phyloP scores from a whole-genome alignment of 1,284 basidiomycete genomes.

The Anthracocystis walkeri region DNA sequence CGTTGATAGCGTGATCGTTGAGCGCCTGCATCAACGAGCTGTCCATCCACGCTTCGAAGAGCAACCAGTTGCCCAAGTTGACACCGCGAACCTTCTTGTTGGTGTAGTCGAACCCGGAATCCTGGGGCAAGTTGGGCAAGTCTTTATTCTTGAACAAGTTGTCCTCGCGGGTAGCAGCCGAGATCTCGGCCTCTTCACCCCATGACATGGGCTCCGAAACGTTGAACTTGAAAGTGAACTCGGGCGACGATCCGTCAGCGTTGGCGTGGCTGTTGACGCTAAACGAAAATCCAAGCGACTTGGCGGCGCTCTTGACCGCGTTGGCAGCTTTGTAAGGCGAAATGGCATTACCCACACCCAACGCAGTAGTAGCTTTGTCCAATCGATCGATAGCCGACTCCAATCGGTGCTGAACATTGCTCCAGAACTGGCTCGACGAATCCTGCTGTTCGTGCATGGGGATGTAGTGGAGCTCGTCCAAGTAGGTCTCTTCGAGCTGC shows the following conservation, averaged over 20 bases:
- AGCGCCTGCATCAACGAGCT: slow-evolving; percentile 72
- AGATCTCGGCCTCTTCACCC: slow-evolving; percentile 47
- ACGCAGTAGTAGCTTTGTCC: slow-evolving; percentile 30
- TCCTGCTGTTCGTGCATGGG: slow-evolving; percentile 19
- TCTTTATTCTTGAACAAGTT: slow-evolving; percentile 20
- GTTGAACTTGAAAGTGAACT: slow-evolving; percentile 51
- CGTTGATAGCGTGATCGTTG: slow-evolving; percentile 63
- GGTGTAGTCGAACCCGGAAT: slow-evolving; percentile 58
- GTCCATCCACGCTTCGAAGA: slow-evolving; percentile 65
- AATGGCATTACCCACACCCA: slow-evolving; percentile 36
- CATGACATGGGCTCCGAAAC: slow-evolving; percentile 40
- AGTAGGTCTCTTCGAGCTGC: slow-evolving; percentile 43
- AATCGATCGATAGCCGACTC: slow-evolving; percentile 40
- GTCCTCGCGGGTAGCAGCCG: slow-evolving; percentile 27
- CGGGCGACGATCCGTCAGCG: slow-evolving; percentile 19
- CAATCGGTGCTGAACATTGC: slow-evolving; percentile 44
- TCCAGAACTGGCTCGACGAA: slow-evolving; percentile 43
- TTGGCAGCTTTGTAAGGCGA: slow-evolving; percentile 34
- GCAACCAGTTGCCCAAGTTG: slow-evolving; percentile 67
- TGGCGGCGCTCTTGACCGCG: slow-evolving; percentile 41
- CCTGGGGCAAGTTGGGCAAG: slow-evolving; percentile 42
- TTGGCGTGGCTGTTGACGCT: slow-evolving; percentile 31
- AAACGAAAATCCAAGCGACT: slow-evolving; percentile 48
- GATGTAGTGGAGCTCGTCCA: slow-evolving; percentile 50
- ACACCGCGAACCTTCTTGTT: slow-evolving; percentile 63